Conservation (phyloP, 1,284 basidiomycete species). For the Cronartium quercuum region DNA sequence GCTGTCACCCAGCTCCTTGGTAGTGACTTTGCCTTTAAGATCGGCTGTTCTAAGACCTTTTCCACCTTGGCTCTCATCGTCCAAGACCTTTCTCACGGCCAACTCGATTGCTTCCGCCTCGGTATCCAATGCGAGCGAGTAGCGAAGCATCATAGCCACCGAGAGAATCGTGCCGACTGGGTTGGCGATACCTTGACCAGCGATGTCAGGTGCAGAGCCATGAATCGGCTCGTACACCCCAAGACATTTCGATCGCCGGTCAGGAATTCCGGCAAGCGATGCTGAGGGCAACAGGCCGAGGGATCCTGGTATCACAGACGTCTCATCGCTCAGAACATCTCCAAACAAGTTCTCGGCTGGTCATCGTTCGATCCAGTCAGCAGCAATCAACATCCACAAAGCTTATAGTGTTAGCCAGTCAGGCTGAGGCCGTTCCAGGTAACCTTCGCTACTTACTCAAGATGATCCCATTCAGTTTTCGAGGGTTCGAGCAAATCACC, state of each 20-base stretch:
- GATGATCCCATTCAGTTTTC: constrained; percentile 90
- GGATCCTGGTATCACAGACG: constrained; percentile 94
- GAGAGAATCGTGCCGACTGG: constrained; percentile 96
- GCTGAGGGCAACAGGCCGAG: constrained; percentile 93
- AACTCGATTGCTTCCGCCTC: constrained; percentile 77
- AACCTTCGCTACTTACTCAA: constrained; percentile 53
- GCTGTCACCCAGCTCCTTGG: constrained; percentile 74
- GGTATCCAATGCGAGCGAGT: constrained; percentile 79
- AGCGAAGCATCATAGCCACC: constrained; percentile 87
- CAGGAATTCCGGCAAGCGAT: constrained; percentile 84
- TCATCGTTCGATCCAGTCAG: neutral
- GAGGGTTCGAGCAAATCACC: constrained; percentile 86
- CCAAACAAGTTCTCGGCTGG: constrained; percentile 84
- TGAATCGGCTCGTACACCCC: constrained; percentile 92
- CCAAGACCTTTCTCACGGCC: constrained; percentile 82
- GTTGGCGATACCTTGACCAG: constrained; percentile 89
- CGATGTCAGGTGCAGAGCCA: constrained; percentile 89
- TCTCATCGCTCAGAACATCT: constrained; percentile 85
- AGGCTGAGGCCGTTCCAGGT: neutral
- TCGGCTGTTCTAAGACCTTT: constrained; percentile 77
- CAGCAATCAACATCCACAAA: no score
- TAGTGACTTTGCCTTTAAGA: constrained; percentile 70
- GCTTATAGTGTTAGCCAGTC: neutral
- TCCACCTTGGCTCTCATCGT: constrained; percentile 66
- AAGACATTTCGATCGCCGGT: constrained; percentile 60